Percentiles rank a stretch among this genome's conserved stretches.
Evolutionary conservation across 2,329 filamentous ascomycete genomes (phyloP).

Genomic region (Penicillium sp.): DNA sequence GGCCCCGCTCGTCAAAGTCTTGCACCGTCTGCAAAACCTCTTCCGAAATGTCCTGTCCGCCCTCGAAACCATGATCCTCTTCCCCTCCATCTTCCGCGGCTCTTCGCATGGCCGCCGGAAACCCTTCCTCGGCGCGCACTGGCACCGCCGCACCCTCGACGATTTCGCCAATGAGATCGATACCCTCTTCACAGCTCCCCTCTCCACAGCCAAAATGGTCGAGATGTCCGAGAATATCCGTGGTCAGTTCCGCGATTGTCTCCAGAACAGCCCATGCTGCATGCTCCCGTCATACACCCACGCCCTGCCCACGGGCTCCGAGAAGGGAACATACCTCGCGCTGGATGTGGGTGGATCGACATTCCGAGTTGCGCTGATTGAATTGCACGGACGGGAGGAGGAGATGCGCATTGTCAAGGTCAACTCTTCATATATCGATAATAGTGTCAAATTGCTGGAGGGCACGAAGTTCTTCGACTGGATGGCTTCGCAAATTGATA

Average conservation of each 20-base stretch:
- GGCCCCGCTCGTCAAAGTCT: constrained; percentile 41
- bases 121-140: constrained; percentile 38
- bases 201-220: constrained; percentile 43
- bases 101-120: constrained; percentile 37
- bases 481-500: constrained; percentile 65
- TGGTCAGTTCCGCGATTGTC: constrained; percentile 58
- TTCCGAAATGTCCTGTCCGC: constrained; percentile 45
- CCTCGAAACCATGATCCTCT: constrained; percentile 46
- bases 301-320: constrained; percentile 62
- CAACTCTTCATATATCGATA: constrained; percentile 60
- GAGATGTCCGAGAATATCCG: constrained; percentile 51
- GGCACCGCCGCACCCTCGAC: constrained; percentile 42
- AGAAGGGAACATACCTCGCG: constrained; percentile 64
- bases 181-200: constrained; percentile 40
- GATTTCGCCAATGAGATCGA: constrained; percentile 46
- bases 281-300: constrained; percentile 70
- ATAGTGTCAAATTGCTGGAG: constrained; percentile 57
- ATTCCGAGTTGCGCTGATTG: constrained; percentile 65
- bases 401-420: constrained; percentile 61
- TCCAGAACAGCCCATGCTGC: constrained; percentile 61
- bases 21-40: constrained; percentile 46
- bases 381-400: constrained; percentile 55
- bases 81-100: constrained; percentile 44
- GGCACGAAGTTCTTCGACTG: constrained; percentile 67
- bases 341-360: constrained; percentile 70